Base-by-base conservation (phyloP, 2,329 filamentous ascomycete genomes). In the Bipolaris bicolor region DNA sequence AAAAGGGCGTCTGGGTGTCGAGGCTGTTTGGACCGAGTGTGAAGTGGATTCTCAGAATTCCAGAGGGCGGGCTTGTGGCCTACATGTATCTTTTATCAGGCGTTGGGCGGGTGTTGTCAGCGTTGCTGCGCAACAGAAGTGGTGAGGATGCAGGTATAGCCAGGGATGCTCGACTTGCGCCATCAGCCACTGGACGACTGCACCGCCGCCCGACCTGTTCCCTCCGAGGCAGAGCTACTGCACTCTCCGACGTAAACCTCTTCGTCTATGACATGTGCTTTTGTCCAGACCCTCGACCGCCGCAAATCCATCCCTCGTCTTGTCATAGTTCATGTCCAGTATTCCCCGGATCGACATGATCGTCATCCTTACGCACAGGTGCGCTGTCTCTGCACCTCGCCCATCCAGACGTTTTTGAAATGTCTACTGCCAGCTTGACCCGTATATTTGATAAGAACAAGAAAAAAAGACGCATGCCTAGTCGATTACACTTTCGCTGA, bases 81-180 rank as follows among this genome's bases (percentile, higher is more conserved):
- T 31, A 33, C 48, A 50, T 13, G 9, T 16, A 31, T 52, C 52
- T 48, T 40, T 40, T 44, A 44, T 49, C 45, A 15, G 52, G 60
- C 56, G 65, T 60, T 60, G 52, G 56, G 55, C 55, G 64, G 64
- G 29, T 24, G 36, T 48, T 29, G 33, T 44, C 45, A 24, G 55
- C 51, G 62, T 65, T 65, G 61, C 62, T 55, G 49, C 47, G 58
- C 56, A 58, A 58, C 56, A 58, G 45, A 45, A 62, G 22, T 40
- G 56, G 53, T 51, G 58, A 61, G 50, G 61, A 63, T 57, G 58
- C 60, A 55, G 53, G 47, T 22, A 45, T 16, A 33, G 39, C 44
- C 60, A 60, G 51, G 62, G 57, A 58, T 63, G 37, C 11, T 15
- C 34, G 31, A 20, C 47, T 34, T 54, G 49, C 49, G 29, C 49